Evolutionary conservation across 352 stramenopile species (phyloP), one percentile per base, ranked within the genome.

Genomic region (Phytophthora kernoviae): DNA sequence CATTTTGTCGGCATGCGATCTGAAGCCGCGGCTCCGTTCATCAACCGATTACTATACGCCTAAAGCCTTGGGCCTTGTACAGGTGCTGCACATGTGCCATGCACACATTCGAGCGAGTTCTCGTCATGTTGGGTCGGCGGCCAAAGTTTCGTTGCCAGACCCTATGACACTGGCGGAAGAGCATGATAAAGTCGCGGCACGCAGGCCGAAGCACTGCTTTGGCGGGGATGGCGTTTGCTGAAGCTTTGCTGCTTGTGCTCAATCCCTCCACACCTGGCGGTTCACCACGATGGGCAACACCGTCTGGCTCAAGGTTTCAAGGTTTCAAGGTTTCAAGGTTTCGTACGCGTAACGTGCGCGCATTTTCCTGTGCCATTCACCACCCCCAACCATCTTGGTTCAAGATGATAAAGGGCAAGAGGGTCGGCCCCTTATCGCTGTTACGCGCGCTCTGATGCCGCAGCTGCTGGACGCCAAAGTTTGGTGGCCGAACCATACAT

Each of bases 241-340:
- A 43, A 43, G 37, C 37, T 43, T 43, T 43, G 37, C 37, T 21
- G n/a, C 37, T 14, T 20, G 37, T 43, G 37, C 37, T 12, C 33
- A 39, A n/a, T n/a, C 2, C 24, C 24, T 6, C 6, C 24, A 30
- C 24, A 7, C 3, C 24, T 30, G 24, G 24, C 24, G 24, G 24
- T 30, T 7, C 24, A 30, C 24, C 24, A 30, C 24, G 24, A 30
- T 30, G 6, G 24, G 24, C 24, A 30, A 30, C 24, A 39, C 33
- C 33, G 33, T n/a, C 33, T 39, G 14, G 14, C 33, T 12, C 33
- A 39, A 39, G 33, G n/a, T n/a, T n/a, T n/a, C n/a, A n/a, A n/a
- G n/a, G n/a, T n/a, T n/a, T n/a, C n/a, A n/a, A n/a, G n/a, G n/a
- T n/a, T n/a, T n/a, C n/a, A n/a, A n/a, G n/a, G 33, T 39, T 12